Percentiles rank a stretch among this genome's conserved stretches.
These are phyloP conservation scores for Leccinum subrobustum DNA, from an alignment of 1,284 basidiomycete species.

Conservation along the genomic window DNA sequence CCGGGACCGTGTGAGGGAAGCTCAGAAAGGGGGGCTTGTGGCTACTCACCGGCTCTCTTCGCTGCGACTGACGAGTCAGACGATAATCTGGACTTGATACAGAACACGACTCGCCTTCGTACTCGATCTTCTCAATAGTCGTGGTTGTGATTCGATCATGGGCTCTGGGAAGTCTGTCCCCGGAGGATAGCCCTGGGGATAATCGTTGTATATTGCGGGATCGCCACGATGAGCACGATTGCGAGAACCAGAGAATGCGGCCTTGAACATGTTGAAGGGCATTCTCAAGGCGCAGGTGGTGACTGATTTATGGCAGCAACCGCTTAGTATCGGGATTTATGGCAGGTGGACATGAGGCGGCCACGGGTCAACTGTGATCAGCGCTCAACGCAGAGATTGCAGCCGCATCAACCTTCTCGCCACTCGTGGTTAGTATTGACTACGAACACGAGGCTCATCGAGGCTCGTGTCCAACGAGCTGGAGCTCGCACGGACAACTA, in stretches of 20 bases:
- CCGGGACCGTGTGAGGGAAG: constrained; percentile 7
- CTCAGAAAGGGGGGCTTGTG: constrained; percentile 1
- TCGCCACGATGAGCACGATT: constrained; percentile 32
- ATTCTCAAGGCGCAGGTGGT: constrained; percentile 28
- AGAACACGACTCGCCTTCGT: constrained; percentile 25
- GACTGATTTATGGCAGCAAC: constrained; percentile 13
- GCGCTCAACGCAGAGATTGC: background rate
- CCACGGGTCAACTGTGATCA: constrained; percentile 6
- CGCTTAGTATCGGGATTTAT: constrained; percentile 28
- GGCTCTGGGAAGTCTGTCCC: constrained; percentile 25
- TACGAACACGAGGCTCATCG: background rate
- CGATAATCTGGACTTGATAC: background rate
- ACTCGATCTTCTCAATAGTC: constrained; percentile 30
- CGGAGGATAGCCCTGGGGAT: constrained; percentile 33
- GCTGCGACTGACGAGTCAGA: constrained; percentile 22
- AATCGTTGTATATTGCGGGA: constrained; percentile 27
- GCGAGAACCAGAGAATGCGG: constrained; percentile 35
- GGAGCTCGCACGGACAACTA: background rate
- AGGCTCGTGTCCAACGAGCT: background rate
- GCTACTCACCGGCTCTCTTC: constrained; percentile 34
- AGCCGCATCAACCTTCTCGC: background rate
- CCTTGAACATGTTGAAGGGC: constrained; percentile 40
- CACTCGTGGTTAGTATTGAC: background rate
- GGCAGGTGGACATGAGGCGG: constrained; percentile 30
- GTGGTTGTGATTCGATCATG: constrained; percentile 22